Base-by-base conservation (phyloP, 1,284 basidiomycete species). In the Ceratobasidium sp. region DNA sequence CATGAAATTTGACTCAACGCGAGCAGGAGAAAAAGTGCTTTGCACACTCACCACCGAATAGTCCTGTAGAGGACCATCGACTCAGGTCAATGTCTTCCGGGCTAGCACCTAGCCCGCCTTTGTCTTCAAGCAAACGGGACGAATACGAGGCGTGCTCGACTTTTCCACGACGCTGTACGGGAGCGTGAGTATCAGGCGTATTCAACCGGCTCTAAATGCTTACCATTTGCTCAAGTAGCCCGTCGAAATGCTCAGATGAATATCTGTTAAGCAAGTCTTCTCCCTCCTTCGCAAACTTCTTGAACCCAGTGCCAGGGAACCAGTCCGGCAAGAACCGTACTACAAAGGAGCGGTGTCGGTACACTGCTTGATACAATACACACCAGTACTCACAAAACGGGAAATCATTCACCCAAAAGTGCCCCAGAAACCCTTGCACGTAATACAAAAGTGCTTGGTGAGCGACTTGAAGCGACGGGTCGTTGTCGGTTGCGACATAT, bases 361-460 rank as follows among this genome's bases (percentile, higher is more conserved):
- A 40, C 50, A 20, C 38, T 54, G 33, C 17, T 20, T n/a, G 3
- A 5, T 33, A 33, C 33, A 33, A 33, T 64, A 20, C 7, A 44
- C n/a, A 26, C 17, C 3, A 23, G 4, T 3, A 38, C 71, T 74
- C 33, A 74, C 71, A 59, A 33, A 74, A 52, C 13, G 71, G 71
- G 13, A 74, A 48, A n/a, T 59, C 57, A 26, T 74, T 61, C 44
- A 74, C 71, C 71, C 71, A 74, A 26, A 48, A 61, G 23, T 74
- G 42, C 9, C 26, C 46, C 7, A 59, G 17, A 23, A 74, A 28
- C 5, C 71, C 59, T 20, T 61, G 57, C 15, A 62, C 42, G 44
- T 48, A 23, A 52, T 64, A 74, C 1, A 26, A 12, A 3, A 62
- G 59, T 7, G 44, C 59, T 15, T 44, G 57, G 12, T 48, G 50